Percentiles rank a stretch among this genome's conserved stretches.
phyloP scores from a whole-genome alignment of 768 basidiomycete genomes.

The Multifurca ochricompacta region DNA sequence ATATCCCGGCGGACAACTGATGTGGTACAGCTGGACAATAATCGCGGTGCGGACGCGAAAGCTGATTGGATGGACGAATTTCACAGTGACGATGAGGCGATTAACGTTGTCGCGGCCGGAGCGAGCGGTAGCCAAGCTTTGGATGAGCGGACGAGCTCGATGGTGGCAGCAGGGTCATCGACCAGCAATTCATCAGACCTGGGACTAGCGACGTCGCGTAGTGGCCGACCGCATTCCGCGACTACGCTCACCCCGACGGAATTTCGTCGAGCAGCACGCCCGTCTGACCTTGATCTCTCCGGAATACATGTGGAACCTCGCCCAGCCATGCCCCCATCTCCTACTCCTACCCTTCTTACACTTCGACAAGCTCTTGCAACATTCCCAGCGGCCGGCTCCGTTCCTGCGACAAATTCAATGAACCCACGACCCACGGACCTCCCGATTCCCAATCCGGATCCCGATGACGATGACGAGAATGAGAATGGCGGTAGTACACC shows the following conservation, averaged over 20 bases:
- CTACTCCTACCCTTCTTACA: slow-evolving; percentile 53
- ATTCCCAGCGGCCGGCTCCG: slow-evolving; percentile 30
- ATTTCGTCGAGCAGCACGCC: slow-evolving; percentile 40
- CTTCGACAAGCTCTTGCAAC: slow-evolving; percentile 55
- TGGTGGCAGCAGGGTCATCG: slow-evolving; percentile 30
- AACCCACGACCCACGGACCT: slow-evolving; percentile 8
- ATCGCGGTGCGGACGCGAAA: slow-evolving; percentile 31
- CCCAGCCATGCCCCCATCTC: slow-evolving; percentile 41
- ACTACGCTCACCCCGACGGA: slow-evolving; percentile 18
- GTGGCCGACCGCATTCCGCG: slow-evolving; percentile 12
- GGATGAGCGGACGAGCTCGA: slow-evolving; percentile 74
- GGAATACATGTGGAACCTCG: slow-evolving; percentile 16
- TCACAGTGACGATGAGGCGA: slow-evolving; percentile 82
- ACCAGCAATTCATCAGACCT: slow-evolving; percentile 19
- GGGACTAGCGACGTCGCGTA: slow-evolving; percentile 4
- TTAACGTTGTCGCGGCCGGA: slow-evolving; percentile 73
- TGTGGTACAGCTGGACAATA: slow-evolving; percentile 26
- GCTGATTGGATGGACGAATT: slow-evolving; percentile 60
- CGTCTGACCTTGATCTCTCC: slow-evolving; percentile 59
- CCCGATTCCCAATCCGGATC: slow-evolving; percentile 29
- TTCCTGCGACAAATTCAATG: slow-evolving; percentile 7
- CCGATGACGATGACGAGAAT: slow-evolving; percentile 24
- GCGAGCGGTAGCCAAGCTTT: slow-evolving; percentile 73
- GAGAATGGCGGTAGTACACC: slow-evolving; percentile 20
- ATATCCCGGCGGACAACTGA: slow-evolving; percentile 31